phyloP scores from a whole-genome alignment of 768 basidiomycete species.

The Hypholoma fasciculare region DNA sequence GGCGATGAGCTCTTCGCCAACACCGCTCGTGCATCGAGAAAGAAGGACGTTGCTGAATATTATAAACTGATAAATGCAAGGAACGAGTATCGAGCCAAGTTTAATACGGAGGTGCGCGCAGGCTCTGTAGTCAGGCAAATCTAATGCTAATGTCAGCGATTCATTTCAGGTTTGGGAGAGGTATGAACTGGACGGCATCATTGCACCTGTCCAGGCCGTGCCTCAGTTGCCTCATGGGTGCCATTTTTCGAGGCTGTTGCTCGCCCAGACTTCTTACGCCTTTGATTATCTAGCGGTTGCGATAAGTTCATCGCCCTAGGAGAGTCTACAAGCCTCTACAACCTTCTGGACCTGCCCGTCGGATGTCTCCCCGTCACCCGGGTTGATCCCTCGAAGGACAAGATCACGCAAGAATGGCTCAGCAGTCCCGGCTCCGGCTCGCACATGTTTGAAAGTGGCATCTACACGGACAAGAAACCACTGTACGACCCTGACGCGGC shows the following conservation, averaged over 20 bases:
- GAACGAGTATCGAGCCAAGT: conserved; percentile 43
- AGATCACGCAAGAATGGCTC: conserved; percentile 60
- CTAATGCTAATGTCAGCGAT: conserved; percentile 11
- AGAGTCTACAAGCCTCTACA: conserved; percentile 64
- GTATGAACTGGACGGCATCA: conserved; percentile 66
- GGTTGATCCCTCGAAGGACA: conserved; percentile 64
- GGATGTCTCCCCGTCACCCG: conserved; percentile 79
- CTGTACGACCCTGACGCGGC: conserved; percentile 70
- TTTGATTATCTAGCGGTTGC: conserved; percentile 40
- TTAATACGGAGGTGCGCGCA: conserved; percentile 53
- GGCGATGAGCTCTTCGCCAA: conserved; percentile 49
- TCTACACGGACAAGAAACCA: conserved; percentile 54
- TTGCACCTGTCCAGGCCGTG: conserved; percentile 71
- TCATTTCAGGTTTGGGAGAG: conserved; percentile 65
- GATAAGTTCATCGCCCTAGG: conserved; percentile 52
- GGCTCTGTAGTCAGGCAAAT: conserved; percentile 12
- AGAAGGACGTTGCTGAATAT: conserved; percentile 52
- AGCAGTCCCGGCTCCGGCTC: conserved; percentile 53
- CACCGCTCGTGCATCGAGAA: conserved; percentile 35
- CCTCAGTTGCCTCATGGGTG: conserved; percentile 75
- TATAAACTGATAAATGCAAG: conserved; percentile 40
- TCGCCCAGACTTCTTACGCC: neutral
- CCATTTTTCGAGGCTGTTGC: conserved; percentile 17
- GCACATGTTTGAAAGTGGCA: conserved; percentile 50
- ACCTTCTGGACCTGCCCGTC: conserved; percentile 71